Conservation (phyloP, 495 filamentous ascomycete species). For the Xanthoparmelia taractica region DNA sequence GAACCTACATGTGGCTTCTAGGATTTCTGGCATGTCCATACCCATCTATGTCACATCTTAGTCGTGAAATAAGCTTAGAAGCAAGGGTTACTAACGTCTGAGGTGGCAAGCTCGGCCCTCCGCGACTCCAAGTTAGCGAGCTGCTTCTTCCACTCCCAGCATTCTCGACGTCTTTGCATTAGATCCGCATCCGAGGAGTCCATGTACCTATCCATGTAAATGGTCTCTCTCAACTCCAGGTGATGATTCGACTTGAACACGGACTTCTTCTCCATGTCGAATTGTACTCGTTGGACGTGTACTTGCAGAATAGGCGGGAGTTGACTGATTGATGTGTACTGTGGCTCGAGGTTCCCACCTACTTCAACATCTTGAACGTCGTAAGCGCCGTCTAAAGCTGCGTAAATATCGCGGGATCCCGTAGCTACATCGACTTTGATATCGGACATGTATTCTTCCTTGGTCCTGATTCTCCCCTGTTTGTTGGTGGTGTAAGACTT, state of each 20-base stretch:
- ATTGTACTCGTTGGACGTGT: constrained; percentile 74
- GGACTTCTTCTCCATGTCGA: constrained; percentile 49
- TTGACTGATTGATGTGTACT: constrained; percentile 66
- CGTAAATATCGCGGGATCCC: constrained; percentile 61
- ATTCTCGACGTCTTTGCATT: constrained; percentile 52
- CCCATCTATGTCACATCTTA: constrained; percentile 28
- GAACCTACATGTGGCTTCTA: constrained; percentile 26
- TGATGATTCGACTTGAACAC: constrained; percentile 73
- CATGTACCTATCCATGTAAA: constrained; percentile 89
- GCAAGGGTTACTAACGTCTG: constrained; percentile 34
- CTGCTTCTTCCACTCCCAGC: constrained; percentile 67
- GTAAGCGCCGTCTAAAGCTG: constrained; percentile 76
- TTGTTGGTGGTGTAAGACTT: constrained; percentile 46
- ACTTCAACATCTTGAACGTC: constrained; percentile 67
- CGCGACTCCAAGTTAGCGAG: constrained; percentile 48
- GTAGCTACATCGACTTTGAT: constrained; percentile 57
- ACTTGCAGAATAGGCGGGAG: constrained; percentile 83
- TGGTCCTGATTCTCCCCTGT: constrained; percentile 36
- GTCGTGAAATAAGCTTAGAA: neutral
- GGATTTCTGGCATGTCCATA: constrained; percentile 25
- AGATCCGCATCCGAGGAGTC: constrained; percentile 54
- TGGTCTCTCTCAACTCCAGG: constrained; percentile 61
- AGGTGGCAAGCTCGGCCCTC: constrained; percentile 39
- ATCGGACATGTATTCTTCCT: constrained; percentile 53
- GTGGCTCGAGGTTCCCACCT: constrained; percentile 52